phyloP scores from a whole-genome alignment of 2,329 filamentous ascomycete genomes.

The Diatrype stigma region DNA sequence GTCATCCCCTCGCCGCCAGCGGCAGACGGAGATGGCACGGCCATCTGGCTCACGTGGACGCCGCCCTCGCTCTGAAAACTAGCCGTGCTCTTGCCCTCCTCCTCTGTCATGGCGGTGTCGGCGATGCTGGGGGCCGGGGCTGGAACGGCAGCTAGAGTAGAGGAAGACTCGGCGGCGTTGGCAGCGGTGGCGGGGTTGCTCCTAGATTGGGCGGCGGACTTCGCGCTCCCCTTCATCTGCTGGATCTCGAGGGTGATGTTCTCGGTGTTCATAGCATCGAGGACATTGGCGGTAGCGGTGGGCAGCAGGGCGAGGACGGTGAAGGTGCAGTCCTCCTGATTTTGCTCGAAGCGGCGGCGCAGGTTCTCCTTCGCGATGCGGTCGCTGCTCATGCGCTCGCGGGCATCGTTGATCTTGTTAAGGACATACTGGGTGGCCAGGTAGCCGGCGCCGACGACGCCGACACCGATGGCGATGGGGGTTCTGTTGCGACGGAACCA shows the following conservation, averaged over 20 bases:
- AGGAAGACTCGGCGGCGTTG: constrained; percentile 17
- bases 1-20: constrained; percentile 26
- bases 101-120: constrained; percentile 73
- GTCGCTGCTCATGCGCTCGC: constrained; percentile 95
- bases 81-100: constrained; percentile 72
- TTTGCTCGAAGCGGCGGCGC: constrained; percentile 94
- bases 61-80: constrained; percentile 80
- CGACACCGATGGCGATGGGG: constrained; percentile 81
- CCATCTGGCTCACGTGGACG: constrained; percentile 75
- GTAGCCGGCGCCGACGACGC: constrained; percentile 85
- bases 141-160: background rate
- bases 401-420: constrained; percentile 84
- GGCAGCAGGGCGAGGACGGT: constrained; percentile 94
- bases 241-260: constrained; percentile 90
- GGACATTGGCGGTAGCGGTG: constrained; percentile 83
- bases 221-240: constrained; percentile 75
- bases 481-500: constrained; percentile 93
- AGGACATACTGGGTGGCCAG: constrained; percentile 89
- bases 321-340: constrained; percentile 97
- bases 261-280: constrained; percentile 85
- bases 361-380: constrained; percentile 95
- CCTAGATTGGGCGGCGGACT: constrained; percentile 58
- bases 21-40: constrained; percentile 48
- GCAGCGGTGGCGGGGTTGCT: constrained; percentile 39
- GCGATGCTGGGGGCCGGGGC: constrained; percentile 47